phyloP scores from a whole-genome alignment of 805 yeast genomes.

The Candida methanosorbosa region DNA sequence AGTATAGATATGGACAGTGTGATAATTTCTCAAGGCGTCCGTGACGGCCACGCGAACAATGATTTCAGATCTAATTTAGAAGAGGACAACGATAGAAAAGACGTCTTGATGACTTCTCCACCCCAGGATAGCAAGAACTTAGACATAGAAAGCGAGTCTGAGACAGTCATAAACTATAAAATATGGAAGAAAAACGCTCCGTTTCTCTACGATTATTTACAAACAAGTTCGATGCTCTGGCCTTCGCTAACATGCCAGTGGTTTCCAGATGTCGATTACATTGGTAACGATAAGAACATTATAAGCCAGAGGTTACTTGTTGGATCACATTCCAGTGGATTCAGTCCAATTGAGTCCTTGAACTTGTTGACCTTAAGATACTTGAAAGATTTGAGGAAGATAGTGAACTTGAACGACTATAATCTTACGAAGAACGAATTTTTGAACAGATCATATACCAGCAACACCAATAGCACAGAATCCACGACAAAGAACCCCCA shows the following conservation, averaged over 20 bases:
- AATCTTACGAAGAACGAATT: conserved; percentile 28
- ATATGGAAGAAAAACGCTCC: conserved; percentile 59
- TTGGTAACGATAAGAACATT: conserved; percentile 19
- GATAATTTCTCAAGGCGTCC: no score
- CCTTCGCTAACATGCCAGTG: conserved; percentile 55
- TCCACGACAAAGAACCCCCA: not conserved
- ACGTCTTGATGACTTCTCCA: no score
- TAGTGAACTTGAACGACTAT: conserved; percentile 24
- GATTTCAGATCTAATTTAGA: no score
- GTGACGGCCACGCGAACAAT: no score
- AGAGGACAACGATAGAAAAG: no score
- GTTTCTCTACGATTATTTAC: conserved; percentile 42
- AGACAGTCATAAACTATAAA: conserved; percentile 26
- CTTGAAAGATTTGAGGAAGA: conserved; percentile 4
- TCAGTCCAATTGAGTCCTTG: conserved; percentile 18
- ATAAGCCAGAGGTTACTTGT: conserved; percentile 35
- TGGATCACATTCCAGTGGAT: conserved; percentile 60
- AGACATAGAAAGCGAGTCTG: conserved; percentile 2
- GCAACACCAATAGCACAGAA: not conserved
- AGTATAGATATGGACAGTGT: no score
- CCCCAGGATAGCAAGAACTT: no score
- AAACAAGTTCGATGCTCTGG: conserved; percentile 50
- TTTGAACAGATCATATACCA: conserved; percentile 17
- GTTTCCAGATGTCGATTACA: conserved; percentile 44
- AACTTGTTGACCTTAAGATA: conserved; percentile 11